These are phyloP conservation scores for Podospora comata DNA, from an alignment of 495 filamentous ascomycete species.

Conservation along the genomic window DNA sequence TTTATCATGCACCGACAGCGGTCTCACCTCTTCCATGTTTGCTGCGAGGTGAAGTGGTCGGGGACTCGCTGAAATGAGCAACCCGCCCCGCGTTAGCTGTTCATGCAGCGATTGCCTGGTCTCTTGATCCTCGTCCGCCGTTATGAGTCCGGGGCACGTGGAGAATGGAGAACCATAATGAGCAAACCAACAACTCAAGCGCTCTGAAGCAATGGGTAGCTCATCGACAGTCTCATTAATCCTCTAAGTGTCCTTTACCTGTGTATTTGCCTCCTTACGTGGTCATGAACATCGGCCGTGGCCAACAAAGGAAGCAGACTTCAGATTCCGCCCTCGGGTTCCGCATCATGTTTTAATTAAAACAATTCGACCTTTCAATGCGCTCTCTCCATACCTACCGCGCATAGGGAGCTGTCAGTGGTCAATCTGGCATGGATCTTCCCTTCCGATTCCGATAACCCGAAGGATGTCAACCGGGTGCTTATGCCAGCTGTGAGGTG, in stretches of 20 bases:
- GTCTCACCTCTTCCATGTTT: neutral
- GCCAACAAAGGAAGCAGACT: neutral
- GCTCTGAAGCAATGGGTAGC: neutral
- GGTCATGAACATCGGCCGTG: neutral
- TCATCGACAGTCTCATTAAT: neutral
- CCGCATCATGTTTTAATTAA: slow-evolving; percentile 23
- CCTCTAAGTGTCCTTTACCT: neutral
- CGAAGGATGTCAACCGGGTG: neutral
- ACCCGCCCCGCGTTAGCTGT: slow-evolving; percentile 9
- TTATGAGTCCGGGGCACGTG: slow-evolving; percentile 13
- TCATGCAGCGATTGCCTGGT: slow-evolving; percentile 22
- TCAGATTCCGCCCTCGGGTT: slow-evolving; percentile 1
- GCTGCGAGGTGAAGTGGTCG: slow-evolving; percentile 16
- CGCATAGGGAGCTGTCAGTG: neutral
- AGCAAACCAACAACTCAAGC: neutral
- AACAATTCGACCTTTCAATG: slow-evolving; percentile 35
- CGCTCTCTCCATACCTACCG: slow-evolving; percentile 9
- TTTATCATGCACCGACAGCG: slow-evolving; percentile 4
- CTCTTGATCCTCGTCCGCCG: slow-evolving; percentile 4
- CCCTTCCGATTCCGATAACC: neutral
- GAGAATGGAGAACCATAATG: slow-evolving; percentile 9
- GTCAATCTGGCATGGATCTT: slow-evolving; percentile 8
- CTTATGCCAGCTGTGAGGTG: neutral
- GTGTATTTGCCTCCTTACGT: neutral
- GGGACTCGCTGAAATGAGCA: slow-evolving; percentile 24